Conservation (phyloP, 2,329 filamentous ascomycete genomes). For the Tolypocladium ophioglossoides region DNA sequence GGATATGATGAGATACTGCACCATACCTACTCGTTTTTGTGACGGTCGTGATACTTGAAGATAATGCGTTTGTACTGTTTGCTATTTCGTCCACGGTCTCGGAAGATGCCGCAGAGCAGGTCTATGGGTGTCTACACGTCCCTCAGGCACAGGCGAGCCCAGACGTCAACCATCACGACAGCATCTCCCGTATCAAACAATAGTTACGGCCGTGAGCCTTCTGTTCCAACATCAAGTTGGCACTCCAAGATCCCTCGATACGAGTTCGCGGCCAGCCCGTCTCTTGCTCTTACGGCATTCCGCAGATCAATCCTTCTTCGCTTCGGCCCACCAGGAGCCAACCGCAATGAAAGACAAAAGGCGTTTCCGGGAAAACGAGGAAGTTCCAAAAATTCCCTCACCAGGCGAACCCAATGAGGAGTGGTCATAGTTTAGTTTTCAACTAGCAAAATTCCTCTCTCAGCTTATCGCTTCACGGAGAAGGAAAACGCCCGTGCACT, state of each 20-base stretch:
- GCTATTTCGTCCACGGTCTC: not conserved
- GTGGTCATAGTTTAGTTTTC: constrained; percentile 71
- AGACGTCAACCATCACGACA: not conserved
- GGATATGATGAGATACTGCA: not conserved
- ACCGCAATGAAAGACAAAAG: constrained; percentile 30
- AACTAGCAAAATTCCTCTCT: constrained; percentile 85
- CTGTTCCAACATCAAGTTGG: not conserved
- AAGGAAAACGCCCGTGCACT: constrained; percentile 59
- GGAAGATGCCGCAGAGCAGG: not conserved
- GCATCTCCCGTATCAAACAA: not conserved
- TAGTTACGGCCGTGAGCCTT: not conserved
- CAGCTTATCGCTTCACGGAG: constrained; percentile 52
- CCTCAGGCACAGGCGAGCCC: not conserved
- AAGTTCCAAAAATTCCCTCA: constrained; percentile 62
- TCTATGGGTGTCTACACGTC: not conserved
- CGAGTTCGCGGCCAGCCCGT: no score
- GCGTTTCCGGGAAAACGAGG: constrained; percentile 23
- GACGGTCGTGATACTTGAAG: not conserved
- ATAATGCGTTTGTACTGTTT: not conserved
- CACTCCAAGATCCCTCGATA: no score
- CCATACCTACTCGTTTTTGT: not conserved
- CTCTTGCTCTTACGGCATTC: not conserved
- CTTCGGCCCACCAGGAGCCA: constrained; percentile 20
- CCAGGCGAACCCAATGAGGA: constrained; percentile 56
- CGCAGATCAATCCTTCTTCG: constrained; percentile 26